Conservation (phyloP, 2,329 filamentous ascomycete species). For the Penicillium crustosum region DNA sequence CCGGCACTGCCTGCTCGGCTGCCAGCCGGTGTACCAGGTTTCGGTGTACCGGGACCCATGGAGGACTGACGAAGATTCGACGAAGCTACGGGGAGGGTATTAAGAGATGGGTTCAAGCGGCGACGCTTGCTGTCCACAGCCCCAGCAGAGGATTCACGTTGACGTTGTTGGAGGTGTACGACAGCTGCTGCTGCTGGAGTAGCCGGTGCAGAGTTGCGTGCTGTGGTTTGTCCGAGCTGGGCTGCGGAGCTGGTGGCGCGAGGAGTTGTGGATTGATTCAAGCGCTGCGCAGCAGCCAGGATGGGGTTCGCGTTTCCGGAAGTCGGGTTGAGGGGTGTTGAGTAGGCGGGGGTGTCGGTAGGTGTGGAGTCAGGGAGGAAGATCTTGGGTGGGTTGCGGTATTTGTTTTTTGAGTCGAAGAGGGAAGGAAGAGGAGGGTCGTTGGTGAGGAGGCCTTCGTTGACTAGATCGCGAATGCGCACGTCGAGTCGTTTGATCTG, state of each 20-base stretch:
- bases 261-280: conserved; percentile 41
- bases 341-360: conserved; percentile 45
- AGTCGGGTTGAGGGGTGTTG: conserved; percentile 53
- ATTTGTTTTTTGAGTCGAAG: conserved; percentile 50
- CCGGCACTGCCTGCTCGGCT: conserved; percentile 60
- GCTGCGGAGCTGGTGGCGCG: conserved; percentile 38
- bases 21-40: conserved; percentile 54
- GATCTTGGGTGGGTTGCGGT: conserved; percentile 48
- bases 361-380: conserved; percentile 50
- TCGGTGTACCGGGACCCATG: conserved; percentile 63
- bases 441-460: conserved; percentile 58
- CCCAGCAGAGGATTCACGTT: conserved; percentile 57
- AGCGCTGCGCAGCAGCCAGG: conserved; percentile 52
- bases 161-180: conserved; percentile 46
- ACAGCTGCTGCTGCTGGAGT: conserved; percentile 43
- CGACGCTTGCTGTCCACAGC: conserved; percentile 60
- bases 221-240: conserved; percentile 40
- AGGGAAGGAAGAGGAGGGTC: conserved; percentile 62
- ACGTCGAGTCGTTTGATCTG: conserved; percentile 64
- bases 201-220: conserved; percentile 47
- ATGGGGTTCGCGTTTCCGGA: conserved; percentile 57
- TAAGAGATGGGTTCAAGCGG: conserved; percentile 54
- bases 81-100: conserved; percentile 54
- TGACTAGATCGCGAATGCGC: conserved; percentile 60
- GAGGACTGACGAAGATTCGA: conserved; percentile 61